phyloP scores from a whole-genome alignment of 2,329 filamentous ascomycete species.

The Penicillium sclerotiorum region DNA sequence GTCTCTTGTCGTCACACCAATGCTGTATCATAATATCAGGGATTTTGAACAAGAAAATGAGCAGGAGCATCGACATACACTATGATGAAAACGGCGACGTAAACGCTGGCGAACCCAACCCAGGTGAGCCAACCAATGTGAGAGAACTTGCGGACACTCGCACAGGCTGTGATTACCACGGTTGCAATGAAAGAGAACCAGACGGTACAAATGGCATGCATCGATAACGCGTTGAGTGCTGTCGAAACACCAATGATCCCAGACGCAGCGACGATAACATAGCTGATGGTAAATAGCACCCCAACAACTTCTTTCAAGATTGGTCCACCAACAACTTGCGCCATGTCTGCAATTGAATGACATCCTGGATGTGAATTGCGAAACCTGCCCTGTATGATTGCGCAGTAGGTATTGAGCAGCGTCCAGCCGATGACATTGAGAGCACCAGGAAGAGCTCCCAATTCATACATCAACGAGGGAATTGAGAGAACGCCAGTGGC shows the following conservation, averaged over 20 bases:
- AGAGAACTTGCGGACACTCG: slow-evolving; percentile 61
- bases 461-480: slow-evolving; percentile 51
- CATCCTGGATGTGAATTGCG: slow-evolving; percentile 55
- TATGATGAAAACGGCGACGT: slow-evolving; percentile 60
- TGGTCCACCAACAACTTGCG: slow-evolving; percentile 56
- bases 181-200: slow-evolving; percentile 60
- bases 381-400: slow-evolving; percentile 55
- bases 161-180: slow-evolving; percentile 50
- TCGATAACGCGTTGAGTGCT: slow-evolving; percentile 62
- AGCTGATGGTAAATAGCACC: slow-evolving; percentile 60
- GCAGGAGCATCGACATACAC: slow-evolving; percentile 35
- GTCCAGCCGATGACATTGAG: slow-evolving; percentile 53
- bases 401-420: slow-evolving; percentile 53
- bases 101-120: slow-evolving; percentile 62
- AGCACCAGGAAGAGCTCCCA: slow-evolving; percentile 53
- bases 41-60: not conserved
- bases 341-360: slow-evolving; percentile 62
- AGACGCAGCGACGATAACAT: slow-evolving; percentile 58
- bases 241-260: slow-evolving; percentile 63
- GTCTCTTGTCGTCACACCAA: slow-evolving; percentile 60
- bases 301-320: slow-evolving; percentile 58
- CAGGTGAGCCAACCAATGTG: slow-evolving; percentile 66
- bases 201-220: slow-evolving; percentile 62
- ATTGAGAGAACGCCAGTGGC: slow-evolving; percentile 53
- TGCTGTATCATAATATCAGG: slow-evolving; percentile 17